phyloP scores from a whole-genome alignment of 2,329 filamentous ascomycete genomes.

The Blumeria hordei region DNA sequence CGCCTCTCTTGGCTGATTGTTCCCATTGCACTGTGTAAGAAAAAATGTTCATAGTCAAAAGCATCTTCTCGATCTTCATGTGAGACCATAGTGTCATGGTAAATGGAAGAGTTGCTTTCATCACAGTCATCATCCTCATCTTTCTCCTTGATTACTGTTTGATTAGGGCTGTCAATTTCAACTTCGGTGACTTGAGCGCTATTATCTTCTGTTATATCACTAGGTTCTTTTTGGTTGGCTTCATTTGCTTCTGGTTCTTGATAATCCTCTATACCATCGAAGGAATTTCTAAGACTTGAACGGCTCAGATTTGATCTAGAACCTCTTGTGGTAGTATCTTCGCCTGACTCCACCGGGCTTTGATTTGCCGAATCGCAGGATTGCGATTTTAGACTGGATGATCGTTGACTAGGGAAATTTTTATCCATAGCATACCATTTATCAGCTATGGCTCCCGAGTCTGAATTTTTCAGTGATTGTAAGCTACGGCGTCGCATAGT shows the following conservation, averaged over 20 bases:
- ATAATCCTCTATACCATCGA: conserved; percentile 12
- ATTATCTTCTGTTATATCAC: conserved; percentile 3
- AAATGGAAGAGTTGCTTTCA: conserved; percentile 38
- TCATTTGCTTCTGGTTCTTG: conserved; percentile 10
- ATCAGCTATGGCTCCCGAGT: conserved; percentile 19
- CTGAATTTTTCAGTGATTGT: conserved; percentile 32
- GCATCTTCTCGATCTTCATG: conserved; percentile 89
- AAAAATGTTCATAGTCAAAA: conserved; percentile 93
- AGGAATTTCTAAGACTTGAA: background rate
- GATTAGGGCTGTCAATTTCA: conserved; percentile 8
- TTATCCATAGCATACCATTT: conserved; percentile 14
- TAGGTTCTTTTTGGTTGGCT: background rate
- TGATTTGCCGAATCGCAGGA: conserved; percentile 11
- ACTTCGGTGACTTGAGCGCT: conserved; percentile 5
- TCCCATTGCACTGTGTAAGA: conserved; percentile 77
- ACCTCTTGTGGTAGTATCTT: background rate
- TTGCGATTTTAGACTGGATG: conserved; percentile 1
- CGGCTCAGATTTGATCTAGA: background rate
- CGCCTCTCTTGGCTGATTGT: conserved; percentile 33
- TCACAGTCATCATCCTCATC: conserved; percentile 18
- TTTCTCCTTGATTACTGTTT: conserved; percentile 17
- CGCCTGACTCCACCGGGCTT: conserved; percentile 4
- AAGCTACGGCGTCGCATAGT: conserved; percentile 35
- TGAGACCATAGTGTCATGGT: conserved; percentile 39
- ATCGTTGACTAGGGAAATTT: conserved; percentile 7